These are phyloP conservation scores for Thelonectria discophora DNA, from an alignment of 2,329 filamentous ascomycete species.

Conservation along the genomic window DNA sequence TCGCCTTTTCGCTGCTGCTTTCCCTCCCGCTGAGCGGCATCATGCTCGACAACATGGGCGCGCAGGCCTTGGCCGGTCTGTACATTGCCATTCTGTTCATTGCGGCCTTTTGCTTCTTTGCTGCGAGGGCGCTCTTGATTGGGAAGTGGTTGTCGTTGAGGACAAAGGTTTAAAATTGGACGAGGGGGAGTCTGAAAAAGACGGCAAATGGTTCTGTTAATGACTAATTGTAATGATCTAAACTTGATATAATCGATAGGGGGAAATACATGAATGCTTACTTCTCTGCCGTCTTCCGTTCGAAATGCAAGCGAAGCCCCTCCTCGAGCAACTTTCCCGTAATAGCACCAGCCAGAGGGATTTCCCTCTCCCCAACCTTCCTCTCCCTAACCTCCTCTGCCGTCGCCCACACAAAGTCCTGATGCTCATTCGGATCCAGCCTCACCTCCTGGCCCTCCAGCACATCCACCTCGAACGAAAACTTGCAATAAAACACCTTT, in stretches of 20 bases:
- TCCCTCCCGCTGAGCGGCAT: constrained; percentile 57
- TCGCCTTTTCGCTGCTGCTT: constrained; percentile 55
- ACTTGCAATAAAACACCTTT: constrained; percentile 42
- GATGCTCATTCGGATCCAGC: constrained; percentile 54
- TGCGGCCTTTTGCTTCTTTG: constrained; percentile 46
- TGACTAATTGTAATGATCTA: background rate
- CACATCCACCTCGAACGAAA: constrained; percentile 51
- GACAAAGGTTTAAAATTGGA: constrained; percentile 27
- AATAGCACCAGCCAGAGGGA: constrained; percentile 45
- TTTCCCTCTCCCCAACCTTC: constrained; percentile 39
- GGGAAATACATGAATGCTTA: too few relatives aligned
- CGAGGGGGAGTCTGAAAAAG: background rate
- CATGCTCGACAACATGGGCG: constrained; percentile 55
- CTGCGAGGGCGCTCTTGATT: constrained; percentile 40
- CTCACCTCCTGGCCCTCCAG: constrained; percentile 39
- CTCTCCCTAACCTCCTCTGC: constrained; percentile 49
- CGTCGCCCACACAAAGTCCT: constrained; percentile 51
- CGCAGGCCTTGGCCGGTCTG: constrained; percentile 55
- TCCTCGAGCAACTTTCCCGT: constrained; percentile 43
- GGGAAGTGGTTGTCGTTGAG: constrained; percentile 36
- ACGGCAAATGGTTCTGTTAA: background rate
- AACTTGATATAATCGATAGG: too few relatives aligned
- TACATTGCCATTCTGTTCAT: constrained; percentile 53
- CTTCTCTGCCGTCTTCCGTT: background rate
- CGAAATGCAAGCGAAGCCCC: constrained; percentile 40